These are phyloP conservation scores for Tylopilus vinaceipallidus DNA, from an alignment of 768 basidiomycete species.

Conservation along the genomic window DNA sequence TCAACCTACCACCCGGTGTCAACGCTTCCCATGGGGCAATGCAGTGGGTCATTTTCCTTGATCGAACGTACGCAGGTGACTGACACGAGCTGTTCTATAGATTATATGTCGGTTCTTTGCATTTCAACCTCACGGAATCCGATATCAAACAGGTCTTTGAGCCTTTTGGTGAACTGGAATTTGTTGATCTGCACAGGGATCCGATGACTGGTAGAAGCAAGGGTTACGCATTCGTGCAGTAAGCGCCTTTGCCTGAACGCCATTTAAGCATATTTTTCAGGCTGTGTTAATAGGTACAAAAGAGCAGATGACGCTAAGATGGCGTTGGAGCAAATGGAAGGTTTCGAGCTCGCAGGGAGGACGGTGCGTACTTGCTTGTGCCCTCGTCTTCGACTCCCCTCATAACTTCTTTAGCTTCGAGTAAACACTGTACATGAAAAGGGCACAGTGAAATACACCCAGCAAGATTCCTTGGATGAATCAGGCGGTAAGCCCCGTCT, in stretches of 20 bases:
- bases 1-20: conserved; percentile 84
- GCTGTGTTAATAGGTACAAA: conserved; percentile 62
- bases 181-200: conserved; percentile 96
- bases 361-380: conserved; percentile 49
- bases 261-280: conserved; percentile 1
- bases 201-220: conserved; percentile 94
- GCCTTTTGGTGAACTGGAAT: conserved; percentile 96
- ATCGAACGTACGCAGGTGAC: conserved; percentile 11
- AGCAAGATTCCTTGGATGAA: conserved; percentile 84
- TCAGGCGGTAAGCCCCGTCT: conserved; percentile 63
- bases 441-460: conserved; percentile 71
- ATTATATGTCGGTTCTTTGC: conserved; percentile 94
- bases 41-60: conserved; percentile 57
- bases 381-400: conserved; percentile 14
- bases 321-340: conserved; percentile 99
- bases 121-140: conserved; percentile 95
- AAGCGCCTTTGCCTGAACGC: conserved; percentile 28
- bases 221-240: conserved; percentile 98
- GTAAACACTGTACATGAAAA: conserved; percentile 94
- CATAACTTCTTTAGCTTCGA: conserved; percentile 52
- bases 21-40: conserved; percentile 78
- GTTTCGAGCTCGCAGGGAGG: conserved; percentile 94
- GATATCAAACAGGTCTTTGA: conserved; percentile 99
- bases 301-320: conserved; percentile 91
- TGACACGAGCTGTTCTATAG: conserved; percentile 38